phyloP scores from a whole-genome alignment of 768 basidiomycete genomes.

The Phylloporus sp. region DNA sequence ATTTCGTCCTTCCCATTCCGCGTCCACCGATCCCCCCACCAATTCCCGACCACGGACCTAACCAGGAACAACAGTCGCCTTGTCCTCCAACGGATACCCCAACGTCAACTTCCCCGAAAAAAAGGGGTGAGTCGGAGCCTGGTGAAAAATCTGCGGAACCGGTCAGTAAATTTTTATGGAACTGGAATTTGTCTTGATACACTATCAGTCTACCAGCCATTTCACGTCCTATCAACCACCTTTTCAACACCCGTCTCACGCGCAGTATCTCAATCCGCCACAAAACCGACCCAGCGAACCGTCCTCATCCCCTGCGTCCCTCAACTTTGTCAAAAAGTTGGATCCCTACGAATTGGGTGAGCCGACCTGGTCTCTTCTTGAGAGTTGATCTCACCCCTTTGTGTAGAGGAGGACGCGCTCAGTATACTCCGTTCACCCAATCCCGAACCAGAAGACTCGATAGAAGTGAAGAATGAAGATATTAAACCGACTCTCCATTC shows the following conservation, averaged over 20 bases:
- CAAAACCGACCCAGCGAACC: background rate
- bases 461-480: background rate
- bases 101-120: background rate
- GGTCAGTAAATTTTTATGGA: constrained; percentile 1
- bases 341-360: constrained; percentile 29
- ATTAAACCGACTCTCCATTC: background rate
- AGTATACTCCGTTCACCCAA: constrained; percentile 7
- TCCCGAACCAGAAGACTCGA: constrained; percentile 1
- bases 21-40: constrained; percentile 5
- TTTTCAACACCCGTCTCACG: constrained; percentile 16
- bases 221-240: constrained; percentile 28
- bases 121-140: background rate
- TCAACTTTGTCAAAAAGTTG: constrained; percentile 23
- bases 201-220: constrained; percentile 7
- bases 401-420: constrained; percentile 24
- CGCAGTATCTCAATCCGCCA: constrained; percentile 1
- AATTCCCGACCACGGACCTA: background rate
- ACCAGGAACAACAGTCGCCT: background rate
- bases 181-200: background rate
- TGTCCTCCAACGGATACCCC: background rate
- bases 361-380: background rate
- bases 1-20: constrained; percentile 24
- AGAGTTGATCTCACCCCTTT: background rate
- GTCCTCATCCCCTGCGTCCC: background rate
- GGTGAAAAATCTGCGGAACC: background rate